Evolutionary conservation across 169 alveolate genomes (phyloP), one percentile per base, ranked within the genome.

Genomic region (Eimeria maxima): DNA sequence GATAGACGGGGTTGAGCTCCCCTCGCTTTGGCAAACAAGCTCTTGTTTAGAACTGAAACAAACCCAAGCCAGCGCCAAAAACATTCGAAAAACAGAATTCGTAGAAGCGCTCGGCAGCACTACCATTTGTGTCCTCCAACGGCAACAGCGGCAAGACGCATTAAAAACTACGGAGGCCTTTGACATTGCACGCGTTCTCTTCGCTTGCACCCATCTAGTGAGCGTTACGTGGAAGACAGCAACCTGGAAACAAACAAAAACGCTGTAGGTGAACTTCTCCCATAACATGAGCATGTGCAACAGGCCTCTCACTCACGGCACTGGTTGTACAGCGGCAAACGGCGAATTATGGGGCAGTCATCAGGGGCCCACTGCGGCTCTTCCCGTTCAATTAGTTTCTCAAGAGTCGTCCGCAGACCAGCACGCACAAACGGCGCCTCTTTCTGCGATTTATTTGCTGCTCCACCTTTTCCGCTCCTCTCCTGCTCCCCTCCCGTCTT

Each of bases 341-440:
- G 42, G 29, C 93, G 93, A 45, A 86, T 86, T 5, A 57, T 60
- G 20, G 93, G 93, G 78, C 93, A 86, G 60, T 86, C 93, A 27
- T 86, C 93, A 7, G 78, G 53, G 69, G 93, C 74, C 93, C 93
- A 86, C 78, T 55, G 93, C 38, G 93, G 93, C 57, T 86, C 93
- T 38, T 57, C 60, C 16, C 57, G 65, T 4, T 38, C 81, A 86
- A 33, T 2, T 8, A 86, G 10, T 69, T 86, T 57, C 74, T 57
- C 53, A 47, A 86, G 63, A 45, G 93, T 45, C 24, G 22, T 63
- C 42, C 67, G 81, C 55, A 86, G 2, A 2, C 50, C 50, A 33
- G 69, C 44, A 29, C 47, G 69, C 29, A 50, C 55, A 29, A 53
- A 73, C n/a, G 69, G 73, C 33, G 71, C 74, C 20, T 53, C 71